A percentile compares a stretch with the other conserved stretches of the same genome.
Conservation (phyloP, 768 basidiomycete species). For the Leucocoprinus leucothites region DNA sequence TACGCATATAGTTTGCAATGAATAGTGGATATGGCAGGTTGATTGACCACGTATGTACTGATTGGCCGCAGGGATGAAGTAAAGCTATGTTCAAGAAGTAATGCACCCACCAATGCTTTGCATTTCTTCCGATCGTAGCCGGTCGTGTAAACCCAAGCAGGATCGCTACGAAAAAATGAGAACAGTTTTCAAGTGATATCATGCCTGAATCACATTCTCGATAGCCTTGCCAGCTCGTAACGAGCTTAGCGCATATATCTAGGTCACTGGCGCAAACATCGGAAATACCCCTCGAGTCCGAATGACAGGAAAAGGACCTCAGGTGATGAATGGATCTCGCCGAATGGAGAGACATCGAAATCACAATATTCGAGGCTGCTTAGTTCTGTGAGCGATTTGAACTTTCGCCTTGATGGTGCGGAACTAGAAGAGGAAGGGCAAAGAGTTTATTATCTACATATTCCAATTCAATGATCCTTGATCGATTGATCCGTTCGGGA, state of each 20-base stretch:
- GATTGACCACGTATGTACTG: constrained; percentile 63
- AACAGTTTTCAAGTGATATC: not conserved
- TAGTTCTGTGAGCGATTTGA: too few relatives aligned
- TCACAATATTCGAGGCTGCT: not conserved
- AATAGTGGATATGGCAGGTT: constrained; percentile 61
- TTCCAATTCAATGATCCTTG: too few relatives aligned
- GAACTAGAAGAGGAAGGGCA: not conserved
- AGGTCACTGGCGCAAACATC: not conserved
- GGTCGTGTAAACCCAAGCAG: constrained; percentile 60
- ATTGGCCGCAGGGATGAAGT: constrained; percentile 21
- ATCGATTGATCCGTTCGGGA: too few relatives aligned
- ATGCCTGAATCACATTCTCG: constrained; percentile 51
- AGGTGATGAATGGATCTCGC: not conserved
- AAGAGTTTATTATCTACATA: too few relatives aligned
- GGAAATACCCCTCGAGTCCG: not conserved
- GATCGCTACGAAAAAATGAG: constrained; percentile 40
- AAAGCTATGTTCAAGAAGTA: constrained; percentile 7
- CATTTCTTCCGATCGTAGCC: constrained; percentile 67
- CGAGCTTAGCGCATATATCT: constrained; percentile 70
- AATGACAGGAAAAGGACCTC: not conserved
- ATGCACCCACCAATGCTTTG: constrained; percentile 52
- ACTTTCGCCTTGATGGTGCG: not conserved
- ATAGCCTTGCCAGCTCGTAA: constrained; percentile 57
- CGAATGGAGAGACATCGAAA: not conserved
- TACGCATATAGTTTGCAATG: constrained; percentile 84